Evolutionary conservation across 495 filamentous ascomycete genomes (phyloP).

Genomic region (Neurospora terricola): DNA sequence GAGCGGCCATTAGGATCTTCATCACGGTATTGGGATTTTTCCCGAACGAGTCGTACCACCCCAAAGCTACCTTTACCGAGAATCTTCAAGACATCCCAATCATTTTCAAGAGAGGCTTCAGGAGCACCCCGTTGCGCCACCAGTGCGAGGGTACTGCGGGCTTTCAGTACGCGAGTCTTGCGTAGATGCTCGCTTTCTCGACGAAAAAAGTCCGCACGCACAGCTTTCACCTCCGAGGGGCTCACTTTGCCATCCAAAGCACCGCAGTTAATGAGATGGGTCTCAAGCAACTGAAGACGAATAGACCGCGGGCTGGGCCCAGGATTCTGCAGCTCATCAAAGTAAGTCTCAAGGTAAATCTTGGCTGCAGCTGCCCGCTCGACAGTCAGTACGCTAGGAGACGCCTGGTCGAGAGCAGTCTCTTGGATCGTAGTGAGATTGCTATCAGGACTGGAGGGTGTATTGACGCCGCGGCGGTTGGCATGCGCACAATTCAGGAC

Average conservation of each 20-base stretch:
- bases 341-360: constrained; percentile 77
- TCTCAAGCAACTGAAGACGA: constrained; percentile 59
- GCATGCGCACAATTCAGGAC: not conserved
- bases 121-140: constrained; percentile 18
- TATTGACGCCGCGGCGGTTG: constrained; percentile 15
- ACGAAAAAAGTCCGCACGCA: constrained; percentile 47
- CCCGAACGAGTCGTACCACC: constrained; percentile 73
- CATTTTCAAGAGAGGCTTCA: constrained; percentile 26
- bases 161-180: constrained; percentile 58
- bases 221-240: constrained; percentile 43
- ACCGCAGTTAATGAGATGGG: constrained; percentile 38
- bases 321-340: constrained; percentile 49
- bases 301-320: constrained; percentile 45
- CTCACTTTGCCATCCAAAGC: constrained; percentile 28
- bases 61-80: constrained; percentile 96
- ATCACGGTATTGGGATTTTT: constrained; percentile 32
- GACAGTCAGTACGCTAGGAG: constrained; percentile 62
- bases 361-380: constrained; percentile 74
- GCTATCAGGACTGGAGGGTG: constrained; percentile 19
- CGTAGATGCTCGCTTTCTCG: constrained; percentile 71
- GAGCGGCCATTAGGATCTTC: constrained; percentile 2
- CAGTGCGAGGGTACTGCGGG: constrained; percentile 37
- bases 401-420: constrained; percentile 20
- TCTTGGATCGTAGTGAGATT: constrained; percentile 34
- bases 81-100: constrained; percentile 73